Evolutionary conservation across 139 green algal species (phyloP), one percentile per base, ranked within the genome.

Genomic region (Microglena sp.): DNA sequence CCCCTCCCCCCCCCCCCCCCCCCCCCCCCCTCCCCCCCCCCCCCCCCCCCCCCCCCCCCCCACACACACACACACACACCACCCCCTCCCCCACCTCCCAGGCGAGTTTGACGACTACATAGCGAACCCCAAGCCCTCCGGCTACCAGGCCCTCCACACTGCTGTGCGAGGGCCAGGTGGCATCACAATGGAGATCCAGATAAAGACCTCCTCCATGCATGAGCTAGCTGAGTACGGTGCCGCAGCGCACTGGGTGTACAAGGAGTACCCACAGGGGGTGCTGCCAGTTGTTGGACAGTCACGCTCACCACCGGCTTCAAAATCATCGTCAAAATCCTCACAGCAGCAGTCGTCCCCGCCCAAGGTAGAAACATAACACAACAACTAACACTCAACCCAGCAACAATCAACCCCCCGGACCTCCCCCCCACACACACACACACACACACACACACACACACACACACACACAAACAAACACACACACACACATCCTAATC

Each of bases 81-180:
- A 59, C n/a, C n/a, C n/a, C n/a, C n/a, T n/a, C n/a, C n/a, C n/a
- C n/a, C n/a, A 59, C 24, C 45, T 31, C 26, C 15, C 33, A 3
- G 71, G 72, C 1, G 89, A 96, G 76, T 82, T 85, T 57, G 88
- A 95, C 60, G 90, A 96, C 64, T 95, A 95, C 79, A 94, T 95
- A 55, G 77, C 77, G 29, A 85, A 86, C 72, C 87, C 90, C 55
- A 95, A 95, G 64, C 63, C 63, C 45, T 84, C 69, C 0, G 87
- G 87, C 3, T 96, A 96, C 79, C 85, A 92, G 71, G 85, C 77
- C 36, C 85, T 96, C 45, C 90, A 96, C 77, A 92, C 83, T 0
- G 24, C 84, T 90, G 27, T 71, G 45, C 53, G 55, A 63, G 82
- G 86, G 0, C 87, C 85, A 0, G 85, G 80, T 1, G 83, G 85